Evolutionary conservation across 139 green algal species (phyloP), one percentile per base, ranked within the genome.

Genomic region (Chlorella sp.): DNA sequence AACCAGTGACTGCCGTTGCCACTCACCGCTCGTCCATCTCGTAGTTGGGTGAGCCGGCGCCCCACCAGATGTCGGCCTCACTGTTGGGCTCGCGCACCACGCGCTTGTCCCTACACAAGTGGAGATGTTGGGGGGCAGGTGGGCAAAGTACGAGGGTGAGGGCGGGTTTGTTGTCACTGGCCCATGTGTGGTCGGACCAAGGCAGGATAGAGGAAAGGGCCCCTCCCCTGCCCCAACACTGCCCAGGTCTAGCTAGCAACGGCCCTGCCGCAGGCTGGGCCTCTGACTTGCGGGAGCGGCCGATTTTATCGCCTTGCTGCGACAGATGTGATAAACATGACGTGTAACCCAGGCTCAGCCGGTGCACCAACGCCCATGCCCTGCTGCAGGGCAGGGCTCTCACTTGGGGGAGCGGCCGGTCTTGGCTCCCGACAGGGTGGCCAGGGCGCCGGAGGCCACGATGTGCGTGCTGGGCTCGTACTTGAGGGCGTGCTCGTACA

Each of bases 81-180:
- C 94, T 96, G 9, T 87, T 86, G 0, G 94, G 69, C 87, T 99
- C 96, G 1, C 93, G 91, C 88, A 99, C 96, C n/a, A 99, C 95
- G 64, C 97, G 95, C 96, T 99, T 99, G 96, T 99, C 97, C 79
- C 96, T 96, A 77, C n/a, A 28, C 24, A 92, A 88, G 81, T 96
- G 91, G 2, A 91, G 94, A 24, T 57, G 48, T 57, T 5, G 9
- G 9, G 48, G 48, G 48, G 48, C 5, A 57, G 48, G 9, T 9
- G 48, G 48, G 48, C 48, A 57, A 57, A 57, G 48, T 9, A 9
- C 48, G 48, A 57, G 48, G 48, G 48, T 57, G 48, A 57, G 57
- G 81, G n/a, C 39, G 34, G 21, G 39, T 40, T 11, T 36, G 37
- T n/a, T n/a, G n/a, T n/a, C n/a, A n/a, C n/a, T n/a, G n/a, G n/a